These are phyloP conservation scores for Rhododendron vialii DNA, from an alignment of 148 eudicot genomes.

Conservation along the genomic window DNA sequence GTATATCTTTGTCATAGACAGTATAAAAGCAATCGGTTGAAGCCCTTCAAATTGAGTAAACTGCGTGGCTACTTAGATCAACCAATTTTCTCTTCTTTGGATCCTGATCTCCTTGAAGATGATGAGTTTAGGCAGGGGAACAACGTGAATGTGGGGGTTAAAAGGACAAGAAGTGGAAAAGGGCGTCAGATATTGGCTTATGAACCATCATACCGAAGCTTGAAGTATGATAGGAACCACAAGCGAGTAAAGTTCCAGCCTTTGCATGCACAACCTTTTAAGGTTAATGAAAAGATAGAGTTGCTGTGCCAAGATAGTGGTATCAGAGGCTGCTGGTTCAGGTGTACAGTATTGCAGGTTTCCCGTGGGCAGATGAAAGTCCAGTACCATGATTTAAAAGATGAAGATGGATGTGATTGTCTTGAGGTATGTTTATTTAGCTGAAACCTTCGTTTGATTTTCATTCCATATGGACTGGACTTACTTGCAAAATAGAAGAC, in stretches of 20 bases:
- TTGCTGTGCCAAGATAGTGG: slow-evolving; percentile 92
- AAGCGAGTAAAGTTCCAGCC: slow-evolving; percentile 36
- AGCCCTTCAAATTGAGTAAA: slow-evolving; percentile 82
- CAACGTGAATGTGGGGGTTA: slow-evolving; percentile 44
- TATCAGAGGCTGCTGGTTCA: slow-evolving; percentile 97
- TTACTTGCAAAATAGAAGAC: background rate
- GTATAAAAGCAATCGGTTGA: slow-evolving; percentile 67
- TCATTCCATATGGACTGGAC: background rate
- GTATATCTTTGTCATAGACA: slow-evolving; percentile 81
- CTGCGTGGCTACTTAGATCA: slow-evolving; percentile 82
- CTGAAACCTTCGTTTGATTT: background rate
- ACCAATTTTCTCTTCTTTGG: slow-evolving; percentile 69
- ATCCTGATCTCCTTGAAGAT: slow-evolving; percentile 47
- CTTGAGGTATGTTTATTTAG: slow-evolving; percentile 57
- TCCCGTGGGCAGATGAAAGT: slow-evolving; percentile 64
- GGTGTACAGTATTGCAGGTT: slow-evolving; percentile 65
- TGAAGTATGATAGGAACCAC: slow-evolving; percentile 29
- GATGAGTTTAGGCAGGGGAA: slow-evolving; percentile 49
- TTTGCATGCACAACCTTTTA: slow-evolving; percentile 32
- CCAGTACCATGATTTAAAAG: slow-evolving; percentile 71
- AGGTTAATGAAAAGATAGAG: slow-evolving; percentile 65
- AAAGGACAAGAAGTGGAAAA: slow-evolving; percentile 56
- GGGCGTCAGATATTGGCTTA: slow-evolving; percentile 32
- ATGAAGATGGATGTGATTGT: slow-evolving; percentile 66
- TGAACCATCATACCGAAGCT: slow-evolving; percentile 29